phyloP scores from a whole-genome alignment of 2,329 filamentous ascomycete genomes.

The Alternaria panax region DNA sequence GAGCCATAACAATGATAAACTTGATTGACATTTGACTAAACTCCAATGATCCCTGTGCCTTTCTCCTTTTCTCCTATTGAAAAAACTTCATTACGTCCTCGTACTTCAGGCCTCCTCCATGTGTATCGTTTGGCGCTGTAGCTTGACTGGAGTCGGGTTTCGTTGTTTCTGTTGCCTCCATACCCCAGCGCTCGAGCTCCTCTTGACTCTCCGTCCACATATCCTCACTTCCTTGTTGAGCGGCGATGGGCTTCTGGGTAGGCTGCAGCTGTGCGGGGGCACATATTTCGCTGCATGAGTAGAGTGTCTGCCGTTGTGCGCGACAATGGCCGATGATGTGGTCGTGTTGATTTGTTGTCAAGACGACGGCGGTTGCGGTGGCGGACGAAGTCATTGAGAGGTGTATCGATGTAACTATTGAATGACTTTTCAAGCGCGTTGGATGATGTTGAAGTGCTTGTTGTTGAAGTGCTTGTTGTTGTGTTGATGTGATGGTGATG shows the following conservation, averaged over 20 bases:
- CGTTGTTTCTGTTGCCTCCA: background rate
- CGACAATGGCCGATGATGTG: conserved; percentile 19
- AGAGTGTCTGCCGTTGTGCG: conserved; percentile 16
- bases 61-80: background rate
- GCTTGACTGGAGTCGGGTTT: background rate
- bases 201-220: conserved; percentile 12
- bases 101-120: background rate
- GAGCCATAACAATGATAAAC: background rate
- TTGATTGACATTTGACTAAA: background rate
- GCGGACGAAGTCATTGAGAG: background rate
- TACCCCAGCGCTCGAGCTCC: conserved; percentile 18
- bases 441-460: background rate
- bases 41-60: background rate
- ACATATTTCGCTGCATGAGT: conserved; percentile 1
- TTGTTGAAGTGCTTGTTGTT: conserved; percentile 1
- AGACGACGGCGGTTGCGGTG: background rate
- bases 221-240: conserved; percentile 3
- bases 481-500: background rate
- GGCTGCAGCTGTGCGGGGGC: background rate
- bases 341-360: conserved; percentile 11
- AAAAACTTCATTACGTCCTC: conserved; percentile 5
- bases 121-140: background rate
- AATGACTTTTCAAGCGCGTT: background rate
- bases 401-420: background rate
- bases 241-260: background rate